Percentiles rank a stretch among this genome's conserved stretches.
phyloP scores from a whole-genome alignment of 768 basidiomycete species.

The Phaffia tasmanica region DNA sequence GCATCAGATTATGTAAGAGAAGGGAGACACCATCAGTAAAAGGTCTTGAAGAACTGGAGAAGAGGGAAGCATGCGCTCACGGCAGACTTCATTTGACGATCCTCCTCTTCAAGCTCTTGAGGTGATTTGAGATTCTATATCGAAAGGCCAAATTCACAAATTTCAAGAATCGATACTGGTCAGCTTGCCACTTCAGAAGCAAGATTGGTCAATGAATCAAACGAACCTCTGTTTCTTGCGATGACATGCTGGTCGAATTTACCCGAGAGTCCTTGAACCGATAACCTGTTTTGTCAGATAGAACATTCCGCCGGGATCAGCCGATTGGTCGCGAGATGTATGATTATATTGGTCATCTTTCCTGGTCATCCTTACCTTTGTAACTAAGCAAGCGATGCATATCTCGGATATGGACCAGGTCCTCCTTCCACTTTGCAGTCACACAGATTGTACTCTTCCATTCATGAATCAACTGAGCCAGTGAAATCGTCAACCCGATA shows the following conservation, averaged over 20 bases:
- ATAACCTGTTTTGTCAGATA: slow-evolving; percentile 36
- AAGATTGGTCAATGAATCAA: background rate
- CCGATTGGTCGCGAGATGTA: background rate
- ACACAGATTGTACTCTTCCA: slow-evolving; percentile 92
- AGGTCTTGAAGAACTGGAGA: too few species aligned
- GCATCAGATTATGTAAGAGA: background rate
- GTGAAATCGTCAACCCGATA: slow-evolving; percentile 1
- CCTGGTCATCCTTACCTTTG: slow-evolving; percentile 51
- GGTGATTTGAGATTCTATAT: slow-evolving; percentile 79
- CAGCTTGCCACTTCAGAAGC: background rate
- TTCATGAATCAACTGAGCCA: slow-evolving; percentile 55
- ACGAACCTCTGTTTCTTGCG: slow-evolving; percentile 41
- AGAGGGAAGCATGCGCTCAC: slow-evolving; percentile 32
- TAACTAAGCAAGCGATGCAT: slow-evolving; percentile 91
- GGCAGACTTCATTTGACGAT: slow-evolving; percentile 84
- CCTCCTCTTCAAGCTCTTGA: slow-evolving; percentile 90
- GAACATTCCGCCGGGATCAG: background rate
- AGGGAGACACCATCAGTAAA: background rate
- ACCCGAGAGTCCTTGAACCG: slow-evolving; percentile 40
- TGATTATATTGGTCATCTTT: too few species aligned
- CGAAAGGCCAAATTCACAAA: background rate
- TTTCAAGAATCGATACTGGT: background rate
- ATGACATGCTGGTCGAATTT: slow-evolving; percentile 34
- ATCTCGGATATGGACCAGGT: slow-evolving; percentile 90
- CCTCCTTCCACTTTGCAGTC: slow-evolving; percentile 86